Evolutionary conservation across 2,329 filamentous ascomycete genomes (phyloP), one percentile per base, ranked within the genome.

Genomic region (Biscogniauxia sp.): DNA sequence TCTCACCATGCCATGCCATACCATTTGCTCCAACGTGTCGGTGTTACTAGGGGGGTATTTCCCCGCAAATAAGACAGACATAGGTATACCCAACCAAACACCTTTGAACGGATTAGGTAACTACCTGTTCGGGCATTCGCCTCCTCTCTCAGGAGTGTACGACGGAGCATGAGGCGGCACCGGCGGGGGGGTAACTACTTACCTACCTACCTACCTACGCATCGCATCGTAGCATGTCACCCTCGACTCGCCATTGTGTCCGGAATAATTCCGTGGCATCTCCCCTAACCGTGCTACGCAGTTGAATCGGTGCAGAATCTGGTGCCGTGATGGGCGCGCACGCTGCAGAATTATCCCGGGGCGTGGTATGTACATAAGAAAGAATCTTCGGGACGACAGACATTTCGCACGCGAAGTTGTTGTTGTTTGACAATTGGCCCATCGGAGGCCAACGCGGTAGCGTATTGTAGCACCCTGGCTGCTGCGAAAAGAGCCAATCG

Each of bases 41-140:
- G 69, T 69, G 69, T 72, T 70, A 72, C 70, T 70, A 56, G 58
- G 28, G 25, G 64, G 60, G 70, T 72, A 72, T 72, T 70, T 70
- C 68, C 62, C 70, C 70, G 70, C 69, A 70, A 70, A 57, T 66
- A n/a, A n/a, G n/a, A n/a, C n/a, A 60, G 51, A 68, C 23, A 23
- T 59, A 61, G n/a, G n/a, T n/a, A 66, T 60, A 60, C 56, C 64
- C 58, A 66, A 63, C 64, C 62, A 62, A 61, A 61, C 61, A 61
- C 56, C 62, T 20, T 53, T 49, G 32, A 59, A 58, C 55, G 59
- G 53, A 63, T 61, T 51, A 63, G 37, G 37, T 45, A 45, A 45
- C 37, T 45, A 45, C 28, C 28, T 5, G 37, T 45, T 45, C 15
- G n/a, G 37, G 11, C 37, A 45, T 15, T 45, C 15, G 37, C 15